Evolutionary conservation across 371 early-diverging fungal genomes (phyloP).

Genomic region (Actinomortierella wolfii): DNA sequence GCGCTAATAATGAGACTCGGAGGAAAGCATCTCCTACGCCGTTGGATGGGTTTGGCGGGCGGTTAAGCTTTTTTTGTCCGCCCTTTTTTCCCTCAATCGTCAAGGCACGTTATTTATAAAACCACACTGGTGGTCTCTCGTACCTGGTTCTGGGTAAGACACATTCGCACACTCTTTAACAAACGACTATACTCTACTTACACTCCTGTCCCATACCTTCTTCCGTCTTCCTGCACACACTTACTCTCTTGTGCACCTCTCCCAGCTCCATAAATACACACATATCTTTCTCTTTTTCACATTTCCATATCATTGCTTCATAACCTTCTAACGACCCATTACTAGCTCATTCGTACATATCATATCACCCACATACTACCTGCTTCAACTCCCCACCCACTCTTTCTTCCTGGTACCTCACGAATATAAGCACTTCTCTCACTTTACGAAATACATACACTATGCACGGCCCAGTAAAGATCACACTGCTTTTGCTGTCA

Average conservation of each 20-base stretch:
- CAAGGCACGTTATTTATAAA: background rate
- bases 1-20: no score
- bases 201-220: constrained; percentile 1
- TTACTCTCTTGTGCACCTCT: no score
- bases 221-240: background rate
- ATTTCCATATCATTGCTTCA: background rate
- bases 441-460: background rate
- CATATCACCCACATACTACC: constrained; percentile 1
- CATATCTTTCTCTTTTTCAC: background rate
- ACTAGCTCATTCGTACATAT: background rate
- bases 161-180: background rate
- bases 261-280: background rate
- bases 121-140: no score
- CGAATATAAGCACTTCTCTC: background rate
- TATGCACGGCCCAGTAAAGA: constrained; percentile 15
- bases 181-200: no score
- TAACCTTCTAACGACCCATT: background rate
- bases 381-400: background rate
- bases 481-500: constrained; percentile 19
- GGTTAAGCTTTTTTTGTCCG: constrained; percentile 6
- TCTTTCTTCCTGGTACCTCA: background rate
- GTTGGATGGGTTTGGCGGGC: no score
- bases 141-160: no score
- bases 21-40: no score
- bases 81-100: background rate